Evolutionary conservation across 208 protist species (phyloP).

Genomic region (Strigomonas culicis): DNA sequence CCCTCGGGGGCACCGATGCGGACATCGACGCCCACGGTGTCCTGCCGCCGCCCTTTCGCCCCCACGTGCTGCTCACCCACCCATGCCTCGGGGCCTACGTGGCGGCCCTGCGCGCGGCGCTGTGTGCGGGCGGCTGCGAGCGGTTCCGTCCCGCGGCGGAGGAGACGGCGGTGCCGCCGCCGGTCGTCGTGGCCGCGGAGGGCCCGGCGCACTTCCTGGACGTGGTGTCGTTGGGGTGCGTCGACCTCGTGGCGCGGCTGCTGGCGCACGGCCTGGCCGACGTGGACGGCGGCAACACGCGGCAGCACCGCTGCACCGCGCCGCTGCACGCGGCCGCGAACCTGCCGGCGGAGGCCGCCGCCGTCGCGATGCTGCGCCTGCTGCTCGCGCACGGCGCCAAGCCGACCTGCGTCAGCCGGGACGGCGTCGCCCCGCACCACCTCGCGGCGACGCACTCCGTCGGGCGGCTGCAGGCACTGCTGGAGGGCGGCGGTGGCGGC

Average conservation of each 20-base stretch:
- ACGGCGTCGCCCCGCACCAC: conserved; percentile 53
- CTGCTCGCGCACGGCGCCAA: conserved; percentile 34
- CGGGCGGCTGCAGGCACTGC: conserved; percentile 16
- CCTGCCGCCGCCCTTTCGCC: conserved; percentile 41
- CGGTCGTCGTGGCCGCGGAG: neutral
- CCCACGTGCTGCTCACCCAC: conserved; percentile 40
- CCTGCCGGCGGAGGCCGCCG: neutral
- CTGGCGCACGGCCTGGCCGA: conserved; percentile 20
- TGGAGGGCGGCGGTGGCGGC: conserved; percentile 4
- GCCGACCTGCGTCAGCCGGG: conserved; percentile 29
- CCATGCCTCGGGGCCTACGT: conserved; percentile 41
- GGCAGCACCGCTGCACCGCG: conserved; percentile 33
- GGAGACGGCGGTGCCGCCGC: neutral
- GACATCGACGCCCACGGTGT: conserved; percentile 43
- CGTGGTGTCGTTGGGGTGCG: conserved; percentile 25
- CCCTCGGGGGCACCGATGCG: conserved; percentile 27
- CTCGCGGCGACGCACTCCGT: conserved; percentile 28
- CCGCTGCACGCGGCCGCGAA: conserved; percentile 40
- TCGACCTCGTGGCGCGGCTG: conserved; percentile 23
- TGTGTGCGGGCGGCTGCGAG: neutral
- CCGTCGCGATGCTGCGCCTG: conserved; percentile 23
- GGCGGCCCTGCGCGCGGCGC: conserved; percentile 10
- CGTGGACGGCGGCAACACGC: conserved; percentile 39
- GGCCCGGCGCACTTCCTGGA: conserved; percentile 15
- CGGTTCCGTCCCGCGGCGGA: neutral